Base-by-base conservation (phyloP, 1,284 basidiomycete genomes). In the Somion occarium region DNA sequence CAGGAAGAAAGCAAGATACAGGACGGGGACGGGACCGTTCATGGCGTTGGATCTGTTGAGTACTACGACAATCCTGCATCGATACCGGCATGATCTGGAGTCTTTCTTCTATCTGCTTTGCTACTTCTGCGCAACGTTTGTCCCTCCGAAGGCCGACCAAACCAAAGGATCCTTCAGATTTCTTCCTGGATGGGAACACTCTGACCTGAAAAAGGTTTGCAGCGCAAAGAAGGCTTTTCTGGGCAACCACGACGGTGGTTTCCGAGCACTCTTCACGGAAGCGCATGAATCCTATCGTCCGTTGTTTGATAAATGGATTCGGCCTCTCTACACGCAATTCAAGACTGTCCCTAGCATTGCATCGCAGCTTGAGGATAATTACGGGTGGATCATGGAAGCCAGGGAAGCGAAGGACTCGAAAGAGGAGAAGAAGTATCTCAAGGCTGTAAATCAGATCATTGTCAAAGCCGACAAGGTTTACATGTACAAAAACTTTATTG, bases 11-110 rank as follows among this genome's bases (percentile, higher is more conserved):
- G 7, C 30, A 15, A 22, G 25, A 24, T 45, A 62, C 20, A 59
- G 60, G 5, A 66, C 61, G 3, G 61, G 62, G 15, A 64, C 61
- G 1, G 39, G 53, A 3, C 62, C 64, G n/a, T 67, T 61, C 55
- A 63, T 65, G 61, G 62, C 64, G 15, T 19, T 50, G 1, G 60
- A 64, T 34, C 55, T 66, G 9, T 3, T 43, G 9, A 34, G 30
- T 15, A 7, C 30, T 15, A 24, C 13, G 7, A 2, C 38, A 3
- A 23, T 18, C 19, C 24, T 38, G 19, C 50, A 45, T 13, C 7
- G 12, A 13, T 47, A 39, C 24, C 49, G 27, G 12, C 34, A 46
- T 24, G 49, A 51, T 44, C 26, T 51, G 5, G 44, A 51, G 25
- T 51, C 49, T 3, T 46, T 47, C 37, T 51, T 51, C 25, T 50